These are phyloP conservation scores for Escovopsis sp. DNA, from an alignment of 2,329 filamentous ascomycete genomes.

Conservation along the genomic window DNA sequence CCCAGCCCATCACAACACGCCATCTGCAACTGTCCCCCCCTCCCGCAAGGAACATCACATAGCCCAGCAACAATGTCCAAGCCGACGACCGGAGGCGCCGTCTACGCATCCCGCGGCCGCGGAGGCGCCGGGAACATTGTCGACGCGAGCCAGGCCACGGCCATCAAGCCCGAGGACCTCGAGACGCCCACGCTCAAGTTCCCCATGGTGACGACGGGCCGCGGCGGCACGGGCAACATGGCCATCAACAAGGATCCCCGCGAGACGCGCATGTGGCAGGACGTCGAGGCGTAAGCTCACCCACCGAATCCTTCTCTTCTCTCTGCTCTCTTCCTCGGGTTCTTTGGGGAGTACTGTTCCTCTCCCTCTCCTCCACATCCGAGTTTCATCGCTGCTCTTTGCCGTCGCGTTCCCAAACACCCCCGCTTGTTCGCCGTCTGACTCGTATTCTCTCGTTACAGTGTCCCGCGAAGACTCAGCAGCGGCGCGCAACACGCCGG, in stretches of 20 bases:
- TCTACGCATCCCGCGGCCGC: conserved; percentile 51
- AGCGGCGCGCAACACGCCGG: conserved; percentile 50
- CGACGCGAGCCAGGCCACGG: conserved; percentile 33
- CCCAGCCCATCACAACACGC: no score
- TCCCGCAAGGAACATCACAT: no score
- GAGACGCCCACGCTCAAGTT: conserved; percentile 72
- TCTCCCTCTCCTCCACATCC: no score
- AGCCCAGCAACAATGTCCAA: neutral
- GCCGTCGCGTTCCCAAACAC: no score
- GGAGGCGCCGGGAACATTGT: conserved; percentile 67
- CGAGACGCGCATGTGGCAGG: conserved; percentile 66
- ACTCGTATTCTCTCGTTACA: conserved; percentile 10
- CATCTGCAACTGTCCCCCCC: no score
- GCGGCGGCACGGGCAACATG: conserved; percentile 84
- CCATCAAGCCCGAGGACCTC: conserved; percentile 47
- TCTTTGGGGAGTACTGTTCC: no score
- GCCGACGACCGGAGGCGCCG: conserved; percentile 14
- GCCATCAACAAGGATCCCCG: conserved; percentile 53
- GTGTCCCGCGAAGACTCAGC: conserved; percentile 39
- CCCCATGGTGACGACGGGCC: conserved; percentile 74
- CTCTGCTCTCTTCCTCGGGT: no score
- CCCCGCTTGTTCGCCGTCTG: no score
- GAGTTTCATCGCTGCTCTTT: no score
- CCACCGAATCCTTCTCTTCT: neutral
- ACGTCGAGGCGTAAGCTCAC: conserved; percentile 53